phyloP scores from a whole-genome alignment of 2,329 filamentous ascomycete species.

The Aspergillus calidoustus region DNA sequence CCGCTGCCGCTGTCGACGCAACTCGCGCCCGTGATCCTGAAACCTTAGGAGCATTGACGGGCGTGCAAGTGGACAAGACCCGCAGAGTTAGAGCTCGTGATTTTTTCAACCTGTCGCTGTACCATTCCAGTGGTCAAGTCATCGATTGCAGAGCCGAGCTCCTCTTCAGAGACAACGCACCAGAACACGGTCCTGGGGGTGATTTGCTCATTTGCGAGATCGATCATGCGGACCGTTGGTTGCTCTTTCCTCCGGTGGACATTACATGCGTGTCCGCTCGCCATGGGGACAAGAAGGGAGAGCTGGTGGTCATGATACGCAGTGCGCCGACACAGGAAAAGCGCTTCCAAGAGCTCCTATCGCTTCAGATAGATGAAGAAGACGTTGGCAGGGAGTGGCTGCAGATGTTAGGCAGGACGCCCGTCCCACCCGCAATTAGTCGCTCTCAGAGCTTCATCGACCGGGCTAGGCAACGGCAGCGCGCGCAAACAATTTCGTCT shows the following conservation, averaged over 20 bases:
- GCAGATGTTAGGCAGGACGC: conserved; percentile 73
- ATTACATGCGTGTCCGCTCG: conserved; percentile 76
- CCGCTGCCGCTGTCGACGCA: conserved; percentile 80
- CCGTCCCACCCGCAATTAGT: conserved; percentile 64
- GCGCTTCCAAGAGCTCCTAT: conserved; percentile 84
- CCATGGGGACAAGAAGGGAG: conserved; percentile 69
- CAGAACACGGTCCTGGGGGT: conserved; percentile 68
- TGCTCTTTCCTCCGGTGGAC: conserved; percentile 89
- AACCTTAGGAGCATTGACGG: conserved; percentile 72
- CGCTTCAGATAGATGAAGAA: conserved; percentile 75
- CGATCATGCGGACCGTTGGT: conserved; percentile 76
- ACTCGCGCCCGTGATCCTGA: conserved; percentile 78
- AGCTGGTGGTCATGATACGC: conserved; percentile 86
- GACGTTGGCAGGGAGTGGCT: conserved; percentile 85
- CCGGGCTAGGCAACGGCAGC: conserved; percentile 43
- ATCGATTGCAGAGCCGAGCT: conserved; percentile 89
- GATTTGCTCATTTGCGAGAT: conserved; percentile 93
- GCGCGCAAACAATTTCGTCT: conserved; percentile 29
- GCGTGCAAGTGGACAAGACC: conserved; percentile 72
- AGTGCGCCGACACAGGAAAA: conserved; percentile 64
- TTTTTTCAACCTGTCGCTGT: conserved; percentile 81
- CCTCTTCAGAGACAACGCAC: conserved; percentile 78
- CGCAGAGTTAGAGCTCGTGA: conserved; percentile 89
- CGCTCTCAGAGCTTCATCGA: conserved; percentile 59
- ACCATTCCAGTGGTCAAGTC: conserved; percentile 87